phyloP scores from a whole-genome alignment of 192 early-diverging fungal species.

The Backusella mclennaniae region DNA sequence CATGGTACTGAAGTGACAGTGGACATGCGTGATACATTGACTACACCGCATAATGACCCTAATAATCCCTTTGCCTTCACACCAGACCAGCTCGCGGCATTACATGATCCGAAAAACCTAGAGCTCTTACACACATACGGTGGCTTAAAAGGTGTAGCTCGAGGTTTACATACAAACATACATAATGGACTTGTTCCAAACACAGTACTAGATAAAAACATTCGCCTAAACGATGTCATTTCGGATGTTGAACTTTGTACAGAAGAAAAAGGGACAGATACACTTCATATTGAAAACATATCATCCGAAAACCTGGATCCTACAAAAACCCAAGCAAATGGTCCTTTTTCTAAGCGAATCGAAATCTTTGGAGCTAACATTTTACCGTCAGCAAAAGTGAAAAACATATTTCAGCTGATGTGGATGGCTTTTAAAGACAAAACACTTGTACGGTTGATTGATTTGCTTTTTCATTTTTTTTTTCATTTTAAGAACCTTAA shows the following conservation, averaged over 20 bases:
- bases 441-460: slow-evolving; percentile 52
- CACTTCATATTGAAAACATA: neutral
- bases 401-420: slow-evolving; percentile 71
- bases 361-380: slow-evolving; percentile 68
- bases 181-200: slow-evolving; percentile 44
- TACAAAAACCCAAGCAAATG: neutral
- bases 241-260: neutral
- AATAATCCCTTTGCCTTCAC: slow-evolving; percentile 56
- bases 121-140: slow-evolving; percentile 39
- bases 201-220: slow-evolving; percentile 31
- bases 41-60: slow-evolving; percentile 34
- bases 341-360: slow-evolving; percentile 51
- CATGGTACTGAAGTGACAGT: slow-evolving; percentile 10
- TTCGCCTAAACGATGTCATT: slow-evolving; percentile 26
- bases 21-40: slow-evolving; percentile 15
- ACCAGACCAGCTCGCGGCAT: slow-evolving; percentile 42
- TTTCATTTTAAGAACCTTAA: neutral
- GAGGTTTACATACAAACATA: slow-evolving; percentile 48
- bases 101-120: slow-evolving; percentile 61
- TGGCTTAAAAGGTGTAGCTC: slow-evolving; percentile 49
- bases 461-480: neutral
- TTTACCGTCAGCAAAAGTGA: slow-evolving; percentile 66
- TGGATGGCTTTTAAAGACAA: slow-evolving; percentile 84
- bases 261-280: neutral
- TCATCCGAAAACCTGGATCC: neutral